Percentiles rank a stretch among this genome's conserved stretches.
These are phyloP conservation scores for Cystobasidiaceae sp. DNA, from an alignment of 1,284 basidiomycete species.

Conservation along the genomic window DNA sequence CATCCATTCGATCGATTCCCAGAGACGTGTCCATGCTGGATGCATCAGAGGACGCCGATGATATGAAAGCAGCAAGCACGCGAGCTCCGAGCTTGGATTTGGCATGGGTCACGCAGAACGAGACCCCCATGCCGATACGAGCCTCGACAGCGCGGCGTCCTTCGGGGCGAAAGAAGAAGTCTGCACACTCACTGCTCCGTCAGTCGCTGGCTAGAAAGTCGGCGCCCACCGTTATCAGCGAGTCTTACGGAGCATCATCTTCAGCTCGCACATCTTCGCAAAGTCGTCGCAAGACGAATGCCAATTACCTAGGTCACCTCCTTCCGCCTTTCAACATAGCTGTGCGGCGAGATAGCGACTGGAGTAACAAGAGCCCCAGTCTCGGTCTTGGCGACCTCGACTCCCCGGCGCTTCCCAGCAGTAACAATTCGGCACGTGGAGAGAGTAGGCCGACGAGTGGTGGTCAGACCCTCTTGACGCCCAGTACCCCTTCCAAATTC, in stretches of 20 bases:
- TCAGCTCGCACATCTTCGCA: too few species aligned
- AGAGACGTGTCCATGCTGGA: neutral
- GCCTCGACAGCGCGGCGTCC: neutral
- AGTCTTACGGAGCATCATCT: too few species aligned
- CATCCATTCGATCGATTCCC: neutral
- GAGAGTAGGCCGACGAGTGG: neutral
- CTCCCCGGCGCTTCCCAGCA: neutral
- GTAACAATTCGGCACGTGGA: neutral
- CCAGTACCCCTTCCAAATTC: neutral
- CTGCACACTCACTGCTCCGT: neutral
- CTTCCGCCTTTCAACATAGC: too few species aligned
- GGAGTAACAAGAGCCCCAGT: too few species aligned
- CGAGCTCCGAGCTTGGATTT: conserved; percentile 13
- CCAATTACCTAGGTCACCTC: too few species aligned
- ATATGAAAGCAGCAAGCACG: conserved; percentile 12
- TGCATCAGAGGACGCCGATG: neutral
- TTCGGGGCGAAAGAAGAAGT: conserved; percentile 6
- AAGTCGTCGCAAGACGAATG: too few species aligned
- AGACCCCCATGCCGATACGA: neutral
- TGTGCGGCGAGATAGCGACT: too few species aligned
- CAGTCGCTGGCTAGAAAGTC: too few species aligned
- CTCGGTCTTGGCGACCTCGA: too few species aligned
- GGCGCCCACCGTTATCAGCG: too few species aligned
- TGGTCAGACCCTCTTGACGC: neutral
- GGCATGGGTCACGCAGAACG: conserved; percentile 1